Conservation (phyloP, 331 rosid genomes). For the Prunus yedoensis region DNA sequence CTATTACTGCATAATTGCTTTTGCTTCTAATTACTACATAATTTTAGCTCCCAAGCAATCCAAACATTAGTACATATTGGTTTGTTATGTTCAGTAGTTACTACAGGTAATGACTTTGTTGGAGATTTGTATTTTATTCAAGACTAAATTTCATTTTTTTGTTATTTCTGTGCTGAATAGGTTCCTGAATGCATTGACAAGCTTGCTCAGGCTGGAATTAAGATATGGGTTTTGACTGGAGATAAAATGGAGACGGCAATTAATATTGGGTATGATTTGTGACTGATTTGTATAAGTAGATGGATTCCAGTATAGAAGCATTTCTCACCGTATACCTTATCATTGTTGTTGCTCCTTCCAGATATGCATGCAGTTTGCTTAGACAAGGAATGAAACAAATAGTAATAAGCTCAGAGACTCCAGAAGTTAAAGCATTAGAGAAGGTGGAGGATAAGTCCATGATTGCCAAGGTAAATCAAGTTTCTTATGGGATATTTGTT, state of each 20-base stretch:
- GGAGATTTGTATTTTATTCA: not conserved
- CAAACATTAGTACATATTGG: not conserved
- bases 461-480: conserved; percentile 42
- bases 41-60: too few relatives aligned
- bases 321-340: conserved; percentile 22
- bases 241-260: conserved; percentile 99
- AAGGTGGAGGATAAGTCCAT: conserved; percentile 67
- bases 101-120: not conserved
- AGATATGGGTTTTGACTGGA: conserved; percentile 98
- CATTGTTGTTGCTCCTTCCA: conserved; percentile 28
- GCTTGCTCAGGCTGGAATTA: conserved; percentile 98
- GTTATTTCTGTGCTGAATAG: conserved; percentile 34
- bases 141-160: conserved; percentile 11
- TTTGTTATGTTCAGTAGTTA: not conserved
- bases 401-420: conserved; percentile 76
- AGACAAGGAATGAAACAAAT: conserved; percentile 94
- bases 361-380: conserved; percentile 94
- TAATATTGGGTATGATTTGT: conserved; percentile 77
- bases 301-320: not conserved
- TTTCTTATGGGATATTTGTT: conserved; percentile 2
- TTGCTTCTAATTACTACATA: not conserved
- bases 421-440: conserved; percentile 71
- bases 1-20: conserved; percentile 2
- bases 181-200: conserved; percentile 99
- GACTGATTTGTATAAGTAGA: conserved; percentile 1